Conservation (phyloP, 495 filamentous ascomycete species). For the Xylaria bambusicola region DNA sequence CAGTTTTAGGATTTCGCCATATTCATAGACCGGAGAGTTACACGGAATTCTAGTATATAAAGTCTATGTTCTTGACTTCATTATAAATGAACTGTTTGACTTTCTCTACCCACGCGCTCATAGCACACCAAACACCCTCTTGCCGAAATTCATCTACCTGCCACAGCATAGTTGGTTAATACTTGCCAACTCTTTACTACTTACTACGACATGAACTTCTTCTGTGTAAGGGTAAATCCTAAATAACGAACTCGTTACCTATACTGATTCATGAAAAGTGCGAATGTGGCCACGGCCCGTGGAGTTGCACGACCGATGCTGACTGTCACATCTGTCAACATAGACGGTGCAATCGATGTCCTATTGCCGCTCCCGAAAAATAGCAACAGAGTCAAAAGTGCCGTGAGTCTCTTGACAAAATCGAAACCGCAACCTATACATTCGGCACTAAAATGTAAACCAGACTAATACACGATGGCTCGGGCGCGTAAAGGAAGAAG, state of each 20-base stretch:
- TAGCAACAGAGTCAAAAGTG: too few species aligned
- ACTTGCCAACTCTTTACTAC: too few species aligned
- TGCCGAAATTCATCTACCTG: neutral
- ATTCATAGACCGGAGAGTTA: too few species aligned
- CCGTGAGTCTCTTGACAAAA: neutral
- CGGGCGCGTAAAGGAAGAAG: too few species aligned
- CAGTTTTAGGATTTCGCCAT: too few species aligned
- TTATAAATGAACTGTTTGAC: too few species aligned
- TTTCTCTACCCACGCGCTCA: too few species aligned
- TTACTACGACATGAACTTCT: neutral
- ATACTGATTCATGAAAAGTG: neutral
- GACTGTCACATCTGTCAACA: neutral
- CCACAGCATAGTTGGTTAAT: too few species aligned
- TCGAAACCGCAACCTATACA: neutral
- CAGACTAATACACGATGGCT: too few species aligned
- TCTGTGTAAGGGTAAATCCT: neutral
- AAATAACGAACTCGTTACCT: neutral
- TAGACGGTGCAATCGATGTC: neutral
- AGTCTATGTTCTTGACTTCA: too few species aligned
- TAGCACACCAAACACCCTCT: neutral
- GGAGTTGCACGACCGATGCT: neutral
- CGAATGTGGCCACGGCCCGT: slow-evolving; percentile 2
- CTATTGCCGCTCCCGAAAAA: too few species aligned
- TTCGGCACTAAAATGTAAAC: neutral
- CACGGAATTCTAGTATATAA: too few species aligned